Base-by-base conservation (phyloP, 768 basidiomycete genomes). In the Hygrophorus russula region DNA sequence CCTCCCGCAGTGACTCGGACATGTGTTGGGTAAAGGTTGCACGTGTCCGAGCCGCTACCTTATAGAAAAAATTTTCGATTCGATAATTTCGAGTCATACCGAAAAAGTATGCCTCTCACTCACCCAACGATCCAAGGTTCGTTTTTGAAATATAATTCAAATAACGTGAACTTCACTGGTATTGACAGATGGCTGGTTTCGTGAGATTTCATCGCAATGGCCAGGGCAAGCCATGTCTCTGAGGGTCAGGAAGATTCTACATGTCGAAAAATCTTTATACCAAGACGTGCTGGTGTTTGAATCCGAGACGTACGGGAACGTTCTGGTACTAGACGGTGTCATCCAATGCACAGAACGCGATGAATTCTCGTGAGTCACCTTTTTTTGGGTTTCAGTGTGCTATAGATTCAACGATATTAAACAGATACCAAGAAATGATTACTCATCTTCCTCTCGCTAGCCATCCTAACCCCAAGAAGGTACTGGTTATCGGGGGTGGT, bases 261-360 rank as follows among this genome's bases (percentile, higher is more conserved):
- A 99, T 62, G 71, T 82, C 51, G 96, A 98, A 66, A 83, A 85
- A 65, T 93, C 89, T 1, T 67, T 82, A 40, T 98, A 81, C 69
- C 94, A 99, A 66, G 94, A 98, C 57, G 92, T 99, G 42, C 82
- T 99, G 43, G 92, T 99, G 43, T 97, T 98, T 56, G 82, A 92
- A 61, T 92, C 89, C 0, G 90, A 88, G 67, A 88, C 91, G 1
- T 94, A 84, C 57, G 94, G 94, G n/a, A 97, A 97, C 56, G 92
- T 98, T 36, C 75, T 99, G 45, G 81, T 93, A 14, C 78, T 99
- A 24, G 94, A 99, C 59, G 88, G 91, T 42, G 90, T 85, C 44
- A 86, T 99, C 52, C 94, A 99, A 62, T 91, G 86, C 67, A 96
- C 93, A 1, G 96, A 99, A 65, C 80, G 93, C 37, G 96, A 99